These are phyloP conservation scores for Calophaca sinica DNA, from an alignment of 306 rosid genomes.

Conservation along the genomic window DNA sequence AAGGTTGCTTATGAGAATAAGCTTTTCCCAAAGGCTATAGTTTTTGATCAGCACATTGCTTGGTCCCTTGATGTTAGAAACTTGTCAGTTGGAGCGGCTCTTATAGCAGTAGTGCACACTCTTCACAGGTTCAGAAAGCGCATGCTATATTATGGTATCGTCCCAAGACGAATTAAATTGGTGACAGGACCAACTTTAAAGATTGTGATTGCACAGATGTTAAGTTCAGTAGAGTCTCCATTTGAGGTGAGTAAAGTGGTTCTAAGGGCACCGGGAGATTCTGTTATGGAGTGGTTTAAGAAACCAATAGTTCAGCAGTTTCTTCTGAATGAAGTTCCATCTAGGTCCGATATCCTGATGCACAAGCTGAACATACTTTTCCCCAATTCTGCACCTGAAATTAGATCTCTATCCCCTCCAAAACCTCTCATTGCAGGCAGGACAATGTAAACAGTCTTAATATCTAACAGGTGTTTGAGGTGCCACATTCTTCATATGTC, in stretches of 20 bases:
- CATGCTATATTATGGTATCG: slow-evolving; percentile 88
- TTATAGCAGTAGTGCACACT: slow-evolving; percentile 85
- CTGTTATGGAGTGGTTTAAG: slow-evolving; percentile 96
- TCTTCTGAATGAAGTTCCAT: slow-evolving; percentile 88
- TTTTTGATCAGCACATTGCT: slow-evolving; percentile 93
- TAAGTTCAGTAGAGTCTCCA: slow-evolving; percentile 90
- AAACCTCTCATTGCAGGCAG: slow-evolving; percentile 75
- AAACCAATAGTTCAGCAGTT: slow-evolving; percentile 97
- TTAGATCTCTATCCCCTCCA: slow-evolving; percentile 83
- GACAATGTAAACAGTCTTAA: slow-evolving; percentile 51
- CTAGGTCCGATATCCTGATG: slow-evolving; percentile 87
- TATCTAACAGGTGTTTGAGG: slow-evolving; percentile 25
- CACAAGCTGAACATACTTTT: slow-evolving; percentile 91
- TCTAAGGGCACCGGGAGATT: slow-evolving; percentile 91
- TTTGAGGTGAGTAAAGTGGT: slow-evolving; percentile 98
- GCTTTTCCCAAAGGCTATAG: slow-evolving; percentile 97
- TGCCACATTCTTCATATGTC: slow-evolving; percentile 71
- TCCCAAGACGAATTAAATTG: slow-evolving; percentile 88
- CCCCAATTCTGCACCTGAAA: slow-evolving; percentile 95
- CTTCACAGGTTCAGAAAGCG: slow-evolving; percentile 97
- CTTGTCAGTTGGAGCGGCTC: slow-evolving; percentile 94
- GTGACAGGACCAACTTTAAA: slow-evolving; percentile 91
- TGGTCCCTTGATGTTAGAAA: slow-evolving; percentile 97
- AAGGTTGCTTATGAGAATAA: slow-evolving; percentile 95
- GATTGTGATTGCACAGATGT: slow-evolving; percentile 86